Evolutionary conservation across 2,329 filamentous ascomycete genomes (phyloP).

Genomic region (Fonsecaea erecta): DNA sequence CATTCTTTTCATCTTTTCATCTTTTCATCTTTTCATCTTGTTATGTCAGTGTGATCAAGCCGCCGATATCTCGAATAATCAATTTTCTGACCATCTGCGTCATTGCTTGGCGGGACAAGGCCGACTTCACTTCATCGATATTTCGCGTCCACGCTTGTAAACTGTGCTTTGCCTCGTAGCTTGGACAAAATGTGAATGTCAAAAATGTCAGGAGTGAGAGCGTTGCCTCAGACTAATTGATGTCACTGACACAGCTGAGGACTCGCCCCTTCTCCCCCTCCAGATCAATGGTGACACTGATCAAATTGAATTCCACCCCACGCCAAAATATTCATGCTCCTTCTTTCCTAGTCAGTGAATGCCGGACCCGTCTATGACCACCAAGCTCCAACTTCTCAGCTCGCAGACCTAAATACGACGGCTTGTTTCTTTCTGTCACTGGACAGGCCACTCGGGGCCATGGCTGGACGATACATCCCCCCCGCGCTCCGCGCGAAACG

Average conservation of each 20-base stretch:
- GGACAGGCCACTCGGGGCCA: not conserved
- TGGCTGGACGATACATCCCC: constrained; percentile 16
- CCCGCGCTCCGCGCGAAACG: not conserved
- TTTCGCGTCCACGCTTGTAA: not conserved
- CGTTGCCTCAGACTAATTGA: not conserved
- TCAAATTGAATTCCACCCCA: not conserved
- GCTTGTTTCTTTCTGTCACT: not conserved
- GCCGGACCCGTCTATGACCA: not conserved
- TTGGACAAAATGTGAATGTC: not conserved
- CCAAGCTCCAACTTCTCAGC: not conserved
- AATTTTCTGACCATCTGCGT: not conserved
- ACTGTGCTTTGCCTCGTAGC: not conserved
- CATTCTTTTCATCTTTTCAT: not conserved
- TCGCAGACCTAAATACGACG: not conserved
- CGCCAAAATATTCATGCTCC: not conserved
- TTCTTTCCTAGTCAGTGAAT: not conserved
- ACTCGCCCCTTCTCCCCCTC: not conserved
- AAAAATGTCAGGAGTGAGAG: not conserved
- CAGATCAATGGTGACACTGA: not conserved
- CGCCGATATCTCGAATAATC: no score
- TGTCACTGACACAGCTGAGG: not conserved
- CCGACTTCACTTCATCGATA: not conserved
- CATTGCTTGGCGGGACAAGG: constrained; percentile 1
- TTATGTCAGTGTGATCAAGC: no score
- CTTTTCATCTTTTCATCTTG: no score